Percentiles rank a stretch among this genome's conserved stretches.
Evolutionary conservation across 352 stramenopile species (phyloP).

Genomic region (Bremia lactucae): DNA sequence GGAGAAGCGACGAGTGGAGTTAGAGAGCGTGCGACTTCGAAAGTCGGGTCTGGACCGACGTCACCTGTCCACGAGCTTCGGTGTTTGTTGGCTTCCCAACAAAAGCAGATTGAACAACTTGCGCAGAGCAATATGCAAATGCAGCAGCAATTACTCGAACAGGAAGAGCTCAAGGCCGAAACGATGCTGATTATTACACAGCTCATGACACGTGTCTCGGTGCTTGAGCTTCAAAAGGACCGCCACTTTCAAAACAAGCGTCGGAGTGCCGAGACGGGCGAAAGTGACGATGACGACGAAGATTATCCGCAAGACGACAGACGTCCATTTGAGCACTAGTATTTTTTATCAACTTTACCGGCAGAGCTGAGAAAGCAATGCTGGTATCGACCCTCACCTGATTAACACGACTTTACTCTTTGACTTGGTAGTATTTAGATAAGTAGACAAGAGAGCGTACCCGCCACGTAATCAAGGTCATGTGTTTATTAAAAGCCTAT

Average conservation of each 20-base stretch:
- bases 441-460: no score
- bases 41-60: conserved; percentile 11
- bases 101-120: conserved; percentile 67
- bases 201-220: conserved; percentile 74
- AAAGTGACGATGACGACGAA: conserved; percentile 22
- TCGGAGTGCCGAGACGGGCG: conserved; percentile 16
- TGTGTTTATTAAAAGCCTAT: neutral
- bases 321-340: conserved; percentile 13
- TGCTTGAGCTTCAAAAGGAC: conserved; percentile 55
- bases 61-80: conserved; percentile 45
- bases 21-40: conserved; percentile 20
- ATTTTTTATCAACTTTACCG: neutral
- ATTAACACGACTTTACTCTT: neutral
- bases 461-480: neutral
- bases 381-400: neutral
- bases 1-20: conserved; percentile 24
- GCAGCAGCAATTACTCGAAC: conserved; percentile 70
- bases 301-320: conserved; percentile 24
- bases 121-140: conserved; percentile 66
- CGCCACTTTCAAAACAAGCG: conserved; percentile 19
- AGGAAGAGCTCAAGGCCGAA: conserved; percentile 74
- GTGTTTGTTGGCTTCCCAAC: conserved; percentile 36
- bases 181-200: conserved; percentile 79
- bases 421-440: neutral
- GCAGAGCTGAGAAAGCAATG: neutral